These are phyloP conservation scores for Gillenia trifoliata DNA, from an alignment of 306 rosid genomes.

Conservation along the genomic window DNA sequence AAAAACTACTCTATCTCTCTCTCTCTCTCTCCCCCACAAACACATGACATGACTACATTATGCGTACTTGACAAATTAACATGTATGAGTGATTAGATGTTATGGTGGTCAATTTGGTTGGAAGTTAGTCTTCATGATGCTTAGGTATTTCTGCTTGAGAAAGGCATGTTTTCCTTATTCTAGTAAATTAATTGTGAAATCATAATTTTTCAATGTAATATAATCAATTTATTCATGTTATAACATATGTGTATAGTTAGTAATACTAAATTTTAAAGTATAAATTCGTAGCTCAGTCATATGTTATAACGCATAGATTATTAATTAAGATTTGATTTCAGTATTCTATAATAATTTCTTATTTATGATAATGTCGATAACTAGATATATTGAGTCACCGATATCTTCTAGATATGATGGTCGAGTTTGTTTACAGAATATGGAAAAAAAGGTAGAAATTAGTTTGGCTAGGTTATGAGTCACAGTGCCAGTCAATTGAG, in stretches of 20 bases:
- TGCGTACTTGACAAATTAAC: neutral
- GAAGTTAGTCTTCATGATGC: slow-evolving; percentile 22
- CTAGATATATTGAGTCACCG: neutral
- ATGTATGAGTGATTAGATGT: neutral
- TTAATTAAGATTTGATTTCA: no score
- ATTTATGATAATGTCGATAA: neutral
- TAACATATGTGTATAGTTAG: no score
- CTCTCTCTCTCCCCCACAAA: neutral
- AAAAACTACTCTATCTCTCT: no score
- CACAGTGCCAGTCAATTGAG: neutral
- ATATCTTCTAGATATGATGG: neutral
- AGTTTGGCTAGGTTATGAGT: neutral
- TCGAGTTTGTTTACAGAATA: neutral
- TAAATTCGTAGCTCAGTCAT: no score
- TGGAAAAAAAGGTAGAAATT: neutral
- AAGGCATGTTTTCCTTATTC: neutral
- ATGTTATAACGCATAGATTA: neutral
- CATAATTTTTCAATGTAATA: no score
- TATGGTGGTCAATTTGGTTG: slow-evolving; percentile 2
- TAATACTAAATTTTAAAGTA: no score
- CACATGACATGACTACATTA: neutral
- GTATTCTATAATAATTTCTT: neutral
- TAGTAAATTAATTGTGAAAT: neutral
- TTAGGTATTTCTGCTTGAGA: neutral
- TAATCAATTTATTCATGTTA: no score